Conservation (phyloP, 805 yeast species). For the Candida tammaniensis region DNA sequence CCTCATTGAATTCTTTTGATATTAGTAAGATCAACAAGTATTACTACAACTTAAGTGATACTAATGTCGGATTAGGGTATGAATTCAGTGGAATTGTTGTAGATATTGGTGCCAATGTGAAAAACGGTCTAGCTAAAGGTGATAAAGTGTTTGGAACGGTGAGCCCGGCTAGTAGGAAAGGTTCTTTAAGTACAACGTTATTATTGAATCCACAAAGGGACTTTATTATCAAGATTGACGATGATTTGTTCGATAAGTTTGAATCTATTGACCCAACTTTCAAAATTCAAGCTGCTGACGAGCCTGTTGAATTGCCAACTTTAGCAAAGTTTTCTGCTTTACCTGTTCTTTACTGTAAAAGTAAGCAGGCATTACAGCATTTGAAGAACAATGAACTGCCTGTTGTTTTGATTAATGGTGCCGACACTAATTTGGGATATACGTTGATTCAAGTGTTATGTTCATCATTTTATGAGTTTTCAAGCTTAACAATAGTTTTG, state of each 20-base stretch:
- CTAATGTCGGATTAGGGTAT: conserved; percentile 63
- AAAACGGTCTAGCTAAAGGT: conserved; percentile 44
- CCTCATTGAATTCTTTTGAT: conserved; percentile 66
- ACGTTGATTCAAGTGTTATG: conserved; percentile 33
- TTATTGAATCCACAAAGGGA: conserved; percentile 53
- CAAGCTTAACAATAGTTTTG: conserved; percentile 27
- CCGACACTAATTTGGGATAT: conserved; percentile 37
- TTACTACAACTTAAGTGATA: conserved; percentile 48
- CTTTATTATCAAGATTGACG: conserved; percentile 25
- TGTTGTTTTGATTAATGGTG: conserved; percentile 40
- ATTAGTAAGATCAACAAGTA: conserved; percentile 57
- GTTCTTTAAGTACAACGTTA: conserved; percentile 57
- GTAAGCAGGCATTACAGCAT: conserved; percentile 32
- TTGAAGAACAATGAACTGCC: conserved; percentile 18
- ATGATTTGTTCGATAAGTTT: conserved; percentile 20
- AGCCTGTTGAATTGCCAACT: conserved; percentile 21
- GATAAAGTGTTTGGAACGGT: conserved; percentile 64
- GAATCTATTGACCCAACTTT: conserved; percentile 23
- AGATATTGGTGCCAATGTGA: conserved; percentile 47
- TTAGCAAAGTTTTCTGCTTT: conserved; percentile 32
- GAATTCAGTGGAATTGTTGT: conserved; percentile 63
- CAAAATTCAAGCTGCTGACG: conserved; percentile 10
- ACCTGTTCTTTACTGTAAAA: conserved; percentile 35
- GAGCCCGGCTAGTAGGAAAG: conserved; percentile 50
- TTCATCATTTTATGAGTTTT: conserved; percentile 26